A percentile compares a stretch with the other conserved stretches of the same genome.
Evolutionary conservation across 805 yeast species (phyloP).

Genomic region (Kodamaea leandrae): DNA sequence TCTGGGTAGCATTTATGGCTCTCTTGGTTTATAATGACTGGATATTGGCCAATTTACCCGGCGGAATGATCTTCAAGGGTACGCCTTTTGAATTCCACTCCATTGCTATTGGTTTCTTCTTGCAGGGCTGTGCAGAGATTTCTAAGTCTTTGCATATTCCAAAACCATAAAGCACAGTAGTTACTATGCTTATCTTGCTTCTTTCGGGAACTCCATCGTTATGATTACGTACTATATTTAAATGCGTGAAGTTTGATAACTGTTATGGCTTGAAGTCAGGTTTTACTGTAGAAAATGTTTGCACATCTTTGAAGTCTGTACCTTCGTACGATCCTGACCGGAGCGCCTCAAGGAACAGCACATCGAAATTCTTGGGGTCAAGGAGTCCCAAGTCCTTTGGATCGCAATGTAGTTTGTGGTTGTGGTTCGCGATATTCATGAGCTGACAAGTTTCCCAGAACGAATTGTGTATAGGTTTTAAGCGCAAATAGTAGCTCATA

Average conservation of each 20-base stretch:
- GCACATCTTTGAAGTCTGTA: conserved; percentile 22
- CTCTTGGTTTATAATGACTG: conserved; percentile 53
- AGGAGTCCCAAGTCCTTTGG: conserved; percentile 32
- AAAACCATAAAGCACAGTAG: conserved; percentile 57
- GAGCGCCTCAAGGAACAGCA: conserved; percentile 17
- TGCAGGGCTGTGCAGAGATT: conserved; percentile 89
- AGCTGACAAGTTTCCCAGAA: conserved; percentile 39
- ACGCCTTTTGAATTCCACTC: conserved; percentile 74
- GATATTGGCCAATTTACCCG: conserved; percentile 57
- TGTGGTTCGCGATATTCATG: conserved; percentile 29
- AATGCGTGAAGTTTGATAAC: too few species aligned
- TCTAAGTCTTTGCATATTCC: conserved; percentile 90
- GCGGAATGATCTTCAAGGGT: conserved; percentile 57
- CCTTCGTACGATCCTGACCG: conserved; percentile 27
- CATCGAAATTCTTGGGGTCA: conserved; percentile 36
- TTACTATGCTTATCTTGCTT: not conserved
- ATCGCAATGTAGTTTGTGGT: conserved; percentile 25
- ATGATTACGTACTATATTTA: not conserved
- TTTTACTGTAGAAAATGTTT: conserved; percentile 15
- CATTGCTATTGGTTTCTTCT: conserved; percentile 54
- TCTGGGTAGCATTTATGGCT: conserved; percentile 73
- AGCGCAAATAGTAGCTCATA: conserved; percentile 18
- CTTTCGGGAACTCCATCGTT: not conserved
- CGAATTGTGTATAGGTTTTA: conserved; percentile 30
- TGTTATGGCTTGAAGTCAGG: conserved; percentile 11